Base-by-base conservation (phyloP, 345 rosid genomes). In the Pseudoturritis turrita region DNA sequence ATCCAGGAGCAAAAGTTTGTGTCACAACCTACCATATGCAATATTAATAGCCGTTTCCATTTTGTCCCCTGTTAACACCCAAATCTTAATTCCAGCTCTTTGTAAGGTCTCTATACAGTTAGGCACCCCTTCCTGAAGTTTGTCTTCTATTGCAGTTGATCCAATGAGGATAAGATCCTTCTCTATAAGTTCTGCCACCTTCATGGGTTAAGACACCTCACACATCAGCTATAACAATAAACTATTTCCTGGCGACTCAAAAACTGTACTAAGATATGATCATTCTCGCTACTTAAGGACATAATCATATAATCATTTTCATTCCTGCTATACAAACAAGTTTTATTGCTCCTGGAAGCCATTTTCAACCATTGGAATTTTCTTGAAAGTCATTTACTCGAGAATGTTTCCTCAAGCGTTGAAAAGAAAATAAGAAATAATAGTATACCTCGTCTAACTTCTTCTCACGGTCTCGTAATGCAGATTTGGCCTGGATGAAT, bases 41-140 rank as follows among this genome's bases (percentile, higher is more conserved):
- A 96, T 96, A 85, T 96, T 96, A 54, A 92, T 92, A 54, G 99
- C 99, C 5, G 99, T 96, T 89, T 92, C 99, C 92, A 96, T 78
- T 83, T 96, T 92, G 81, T 96, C 99, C 70, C 99, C 99, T 41
- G 99, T 96, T 69, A 96, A 79, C 74, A 96, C 85, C 99, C 99
- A 96, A 71, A 96, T 90, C 84, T 96, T 96, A 71, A 96, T 96
- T 79, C 99, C 99, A 80, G 99, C 99, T 83, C 82, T 89, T 40
- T 96, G 80, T 82, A 96, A 96, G 77, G 97, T 92, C 80, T 96
- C 92, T 72, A 96, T 96, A 78, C 99, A 96, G 77, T 65, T 72
- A 41, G 99, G 99, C 39, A 96, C 99, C 68, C 98, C 99, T 83
- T 96, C 99, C 78, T 96, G 99, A 81, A 96, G 99, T 75, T 96